These are phyloP conservation scores for Prunus persica DNA, from an alignment of 306 rosid genomes.

Conservation along the genomic window Prunus_persica_NCBIv2 NC_034012.1:13582501-13583000, in stretches of 20 bases:
- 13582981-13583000: slow-evolving; percentile 65
- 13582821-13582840: neutral
- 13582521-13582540: slow-evolving; percentile 59
- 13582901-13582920: slow-evolving; percentile 14
- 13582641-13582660: neutral
- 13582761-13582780: neutral
- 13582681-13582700: neutral
- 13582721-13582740: neutral
- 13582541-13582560: slow-evolving; percentile 23
- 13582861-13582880: neutral
- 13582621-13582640: neutral
- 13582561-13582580: slow-evolving; percentile 13
- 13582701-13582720: neutral
- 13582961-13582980: slow-evolving; percentile 76
- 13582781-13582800: neutral
- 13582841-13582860: neutral
- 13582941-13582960: slow-evolving; percentile 46
- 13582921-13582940: slow-evolving; percentile 17
- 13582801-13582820: slow-evolving; percentile 16
- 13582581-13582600: neutral
- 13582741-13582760: neutral
- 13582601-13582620: slow-evolving; percentile 4
- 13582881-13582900: slow-evolving; percentile 11
- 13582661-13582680: neutral
- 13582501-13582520: slow-evolving; percentile 78